Conservation (phyloP, 768 basidiomycete genomes). For the Amanita molliuscula region DNA sequence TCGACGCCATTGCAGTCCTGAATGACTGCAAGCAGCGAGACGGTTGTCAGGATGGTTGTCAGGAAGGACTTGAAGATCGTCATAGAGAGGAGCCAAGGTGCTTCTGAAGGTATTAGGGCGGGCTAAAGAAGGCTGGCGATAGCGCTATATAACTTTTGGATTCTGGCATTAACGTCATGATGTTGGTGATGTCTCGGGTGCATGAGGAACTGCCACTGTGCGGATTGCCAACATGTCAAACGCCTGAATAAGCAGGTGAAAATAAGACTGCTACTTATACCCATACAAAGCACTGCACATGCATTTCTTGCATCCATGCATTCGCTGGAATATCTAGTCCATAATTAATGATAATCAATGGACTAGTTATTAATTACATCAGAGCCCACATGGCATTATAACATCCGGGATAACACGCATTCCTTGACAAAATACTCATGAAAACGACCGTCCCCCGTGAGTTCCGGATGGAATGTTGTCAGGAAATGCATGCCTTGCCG, state of each 20-base stretch:
- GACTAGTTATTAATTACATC: not conserved
- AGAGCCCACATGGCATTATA: not conserved
- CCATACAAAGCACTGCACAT: not conserved
- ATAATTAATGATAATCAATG: not conserved
- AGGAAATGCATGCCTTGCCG: conserved; percentile 78
- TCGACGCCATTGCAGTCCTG: not conserved
- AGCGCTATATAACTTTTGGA: not conserved
- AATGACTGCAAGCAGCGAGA: not conserved
- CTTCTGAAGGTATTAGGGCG: not conserved
- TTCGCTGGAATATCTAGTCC: not conserved
- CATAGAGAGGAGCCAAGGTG: not conserved
- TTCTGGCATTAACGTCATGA: too few relatives aligned
- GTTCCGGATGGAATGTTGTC: conserved; percentile 91
- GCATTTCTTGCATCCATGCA: not conserved
- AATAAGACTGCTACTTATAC: too few relatives aligned
- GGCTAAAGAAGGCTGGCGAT: not conserved
- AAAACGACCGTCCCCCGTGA: conserved; percentile 79
- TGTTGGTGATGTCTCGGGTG: too few relatives aligned
- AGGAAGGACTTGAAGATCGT: not conserved
- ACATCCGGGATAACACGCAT: conserved; percentile 40
- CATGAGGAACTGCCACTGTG: too few relatives aligned
- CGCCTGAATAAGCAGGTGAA: too few relatives aligned
- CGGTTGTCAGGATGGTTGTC: not conserved
- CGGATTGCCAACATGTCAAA: too few relatives aligned
- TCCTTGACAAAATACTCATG: conserved; percentile 84